Base-by-base conservation (phyloP, 169 alveolate genomes). In the Plasmodium fragile region DNA sequence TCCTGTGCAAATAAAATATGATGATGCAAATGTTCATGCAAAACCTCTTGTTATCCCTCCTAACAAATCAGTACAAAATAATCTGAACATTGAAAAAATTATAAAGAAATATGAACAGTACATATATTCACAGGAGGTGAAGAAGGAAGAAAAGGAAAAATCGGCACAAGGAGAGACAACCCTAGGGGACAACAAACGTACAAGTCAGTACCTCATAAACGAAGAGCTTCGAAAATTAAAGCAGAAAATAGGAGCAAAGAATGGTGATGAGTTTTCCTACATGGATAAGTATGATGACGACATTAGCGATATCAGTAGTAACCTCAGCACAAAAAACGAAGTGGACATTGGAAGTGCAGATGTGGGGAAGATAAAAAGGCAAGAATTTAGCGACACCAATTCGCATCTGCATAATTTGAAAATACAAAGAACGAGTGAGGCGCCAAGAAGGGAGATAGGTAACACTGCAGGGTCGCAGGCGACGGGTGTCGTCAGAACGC, bases 1-100 rank as follows among this genome's bases (percentile, higher is more conserved):
- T 84, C 93, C 93, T 34, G 93, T 84, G 6, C 59, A 71, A 10
- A 84, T 84, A 72, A 84, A 43, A 84, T 84, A 84, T 84, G 90
- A 81, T 55, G 39, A 30, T 6, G 78, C 75, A 7, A 34, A 43
- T 52, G 36, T 34, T 55, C 55, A 16, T 13, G 81, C 49, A 73
- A 72, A 72, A 72, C 53, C 83, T 16, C 22, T 75, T 25, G 93
- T 72, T 73, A 75, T 84, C 2, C 73, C 93, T 22, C 16, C 78
- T 3, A 75, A 84, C 28, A 70, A 53, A 25, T 72, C 36, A 28
- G 18, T 75, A 84, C 72, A 49, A 73, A 84, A 84, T 84, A 45
- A 72, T 16, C 5, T 41, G 5, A 84, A 28, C 55, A 72, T 84
- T 84, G 93, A 84, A 45, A 49, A 73, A 32, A 84, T 75, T 36